Conservation (phyloP, 1,284 basidiomycete species). For the Microbotryum silenes-acaulis region DNA sequence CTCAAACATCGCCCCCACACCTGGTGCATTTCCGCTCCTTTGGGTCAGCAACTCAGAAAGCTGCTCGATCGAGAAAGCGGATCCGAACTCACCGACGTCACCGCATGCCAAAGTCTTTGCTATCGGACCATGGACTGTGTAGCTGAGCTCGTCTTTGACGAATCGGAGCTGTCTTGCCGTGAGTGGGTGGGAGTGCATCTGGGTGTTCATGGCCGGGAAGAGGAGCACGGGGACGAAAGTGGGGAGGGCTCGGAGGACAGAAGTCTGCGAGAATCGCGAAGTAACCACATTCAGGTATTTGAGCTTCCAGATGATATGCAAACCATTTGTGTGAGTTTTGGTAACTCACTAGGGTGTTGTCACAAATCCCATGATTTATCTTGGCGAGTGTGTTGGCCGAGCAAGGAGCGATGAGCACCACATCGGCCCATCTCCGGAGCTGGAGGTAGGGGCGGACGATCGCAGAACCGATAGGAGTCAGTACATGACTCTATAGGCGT, state of each 20-base stretch:
- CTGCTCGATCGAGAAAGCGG: not conserved
- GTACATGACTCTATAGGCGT: not conserved
- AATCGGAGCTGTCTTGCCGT: conserved; percentile 70
- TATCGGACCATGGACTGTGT: conserved; percentile 75
- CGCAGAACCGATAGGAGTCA: not conserved
- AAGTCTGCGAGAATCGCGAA: conserved; percentile 54
- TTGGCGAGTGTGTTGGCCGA: conserved; percentile 93
- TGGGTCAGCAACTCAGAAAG: not conserved
- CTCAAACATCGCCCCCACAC: conserved; percentile 84
- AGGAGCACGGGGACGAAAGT: conserved; percentile 56
- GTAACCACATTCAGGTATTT: conserved; percentile 1
- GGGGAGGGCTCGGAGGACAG: conserved; percentile 77
- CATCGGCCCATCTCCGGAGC: conserved; percentile 88
- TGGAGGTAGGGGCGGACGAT: conserved; percentile 18
- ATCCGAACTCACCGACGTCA: conserved; percentile 59
- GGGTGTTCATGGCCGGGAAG: conserved; percentile 97
- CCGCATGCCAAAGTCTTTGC: conserved; percentile 84
- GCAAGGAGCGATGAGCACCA: conserved; percentile 88
- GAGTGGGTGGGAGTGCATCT: conserved; percentile 94
- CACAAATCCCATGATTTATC: conserved; percentile 77
- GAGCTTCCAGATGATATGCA: not conserved
- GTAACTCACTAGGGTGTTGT: conserved; percentile 70
- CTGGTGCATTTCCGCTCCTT: conserved; percentile 42
- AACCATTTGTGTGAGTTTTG: not conserved
- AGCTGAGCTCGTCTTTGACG: conserved; percentile 64